Percentiles rank a stretch among this genome's conserved stretches.
Evolutionary conservation across 2,329 filamentous ascomycete species (phyloP).

Genomic region (Venturia nashicola): DNA sequence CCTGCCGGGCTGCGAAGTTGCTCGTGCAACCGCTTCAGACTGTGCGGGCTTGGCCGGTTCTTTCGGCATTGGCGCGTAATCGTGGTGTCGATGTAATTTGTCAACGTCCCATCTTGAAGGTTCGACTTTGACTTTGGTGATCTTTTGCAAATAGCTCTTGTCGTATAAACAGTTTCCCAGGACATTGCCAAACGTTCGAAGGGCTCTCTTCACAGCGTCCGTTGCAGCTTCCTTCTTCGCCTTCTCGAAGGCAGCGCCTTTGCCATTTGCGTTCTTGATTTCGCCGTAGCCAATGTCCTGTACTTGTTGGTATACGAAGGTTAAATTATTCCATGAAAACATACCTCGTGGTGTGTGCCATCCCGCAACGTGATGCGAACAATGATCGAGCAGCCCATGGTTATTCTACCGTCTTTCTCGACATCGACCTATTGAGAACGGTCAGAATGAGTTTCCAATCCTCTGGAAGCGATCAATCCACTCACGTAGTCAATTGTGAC

Average conservation of each 20-base stretch:
- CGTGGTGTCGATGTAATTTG: constrained; percentile 70
- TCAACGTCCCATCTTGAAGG: constrained; percentile 67
- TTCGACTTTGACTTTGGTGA: constrained; percentile 76
- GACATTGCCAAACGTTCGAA: constrained; percentile 90
- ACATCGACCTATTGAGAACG: neutral
- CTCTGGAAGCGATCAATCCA: constrained; percentile 9
- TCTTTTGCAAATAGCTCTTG: constrained; percentile 80
- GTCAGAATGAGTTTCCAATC: neutral
- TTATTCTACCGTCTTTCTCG: constrained; percentile 49
- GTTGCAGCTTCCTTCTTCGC: constrained; percentile 97
- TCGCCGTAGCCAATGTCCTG: constrained; percentile 89
- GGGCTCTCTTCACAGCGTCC: constrained; percentile 77
- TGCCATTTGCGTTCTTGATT: constrained; percentile 91
- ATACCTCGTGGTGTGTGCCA: constrained; percentile 82
- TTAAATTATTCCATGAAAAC: neutral
- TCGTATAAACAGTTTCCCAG: constrained; percentile 98
- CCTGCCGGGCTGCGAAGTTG: constrained; percentile 15
- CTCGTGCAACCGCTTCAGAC: constrained; percentile 12
- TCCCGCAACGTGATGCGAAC: constrained; percentile 82
- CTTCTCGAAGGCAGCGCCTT: constrained; percentile 93
- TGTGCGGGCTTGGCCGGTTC: constrained; percentile 30
- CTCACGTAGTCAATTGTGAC: constrained; percentile 83
- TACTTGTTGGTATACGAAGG: neutral
- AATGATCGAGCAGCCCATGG: constrained; percentile 77
- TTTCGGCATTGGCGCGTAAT: constrained; percentile 53